Evolutionary conservation across 2,329 filamentous ascomycete genomes (phyloP).

Genomic region (Aspergillus felis): DNA sequence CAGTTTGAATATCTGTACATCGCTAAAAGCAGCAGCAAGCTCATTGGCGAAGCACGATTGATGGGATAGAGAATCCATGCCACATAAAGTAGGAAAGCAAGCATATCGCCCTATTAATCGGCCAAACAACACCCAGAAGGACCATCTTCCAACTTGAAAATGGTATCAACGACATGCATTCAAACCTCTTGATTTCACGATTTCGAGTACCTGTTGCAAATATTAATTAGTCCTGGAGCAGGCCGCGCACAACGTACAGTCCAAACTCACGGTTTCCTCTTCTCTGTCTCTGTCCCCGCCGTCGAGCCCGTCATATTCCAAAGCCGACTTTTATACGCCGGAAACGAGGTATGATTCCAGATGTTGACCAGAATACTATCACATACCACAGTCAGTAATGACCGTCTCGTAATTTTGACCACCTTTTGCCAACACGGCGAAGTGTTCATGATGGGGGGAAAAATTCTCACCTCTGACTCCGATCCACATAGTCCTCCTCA

Average conservation of each 20-base stretch:
- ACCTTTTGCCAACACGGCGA: background rate
- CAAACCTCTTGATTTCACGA: background rate
- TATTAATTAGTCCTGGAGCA: background rate
- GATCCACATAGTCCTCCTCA: conserved; percentile 57
- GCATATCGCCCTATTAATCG: background rate
- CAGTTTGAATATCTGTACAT: too few relatives aligned
- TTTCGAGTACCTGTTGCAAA: background rate
- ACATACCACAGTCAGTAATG: background rate
- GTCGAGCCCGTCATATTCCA: conserved; percentile 34
- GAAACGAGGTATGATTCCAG: conserved; percentile 47
- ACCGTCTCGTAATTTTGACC: too few relatives aligned
- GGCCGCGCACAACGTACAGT: background rate
- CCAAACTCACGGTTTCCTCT: conserved; percentile 24
- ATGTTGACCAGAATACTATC: conserved; percentile 46
- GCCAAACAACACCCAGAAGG: background rate
- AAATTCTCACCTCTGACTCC: conserved; percentile 50
- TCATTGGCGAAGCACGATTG: background rate
- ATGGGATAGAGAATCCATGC: background rate
- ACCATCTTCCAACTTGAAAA: background rate
- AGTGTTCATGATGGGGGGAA: too few relatives aligned
- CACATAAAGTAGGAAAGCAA: background rate
- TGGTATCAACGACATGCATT: background rate
- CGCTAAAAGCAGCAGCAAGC: background rate
- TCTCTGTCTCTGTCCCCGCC: conserved; percentile 17
- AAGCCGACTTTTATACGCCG: conserved; percentile 43